phyloP scores from a whole-genome alignment of 2,329 filamentous ascomycete species.

The Penicillium sp. region DNA sequence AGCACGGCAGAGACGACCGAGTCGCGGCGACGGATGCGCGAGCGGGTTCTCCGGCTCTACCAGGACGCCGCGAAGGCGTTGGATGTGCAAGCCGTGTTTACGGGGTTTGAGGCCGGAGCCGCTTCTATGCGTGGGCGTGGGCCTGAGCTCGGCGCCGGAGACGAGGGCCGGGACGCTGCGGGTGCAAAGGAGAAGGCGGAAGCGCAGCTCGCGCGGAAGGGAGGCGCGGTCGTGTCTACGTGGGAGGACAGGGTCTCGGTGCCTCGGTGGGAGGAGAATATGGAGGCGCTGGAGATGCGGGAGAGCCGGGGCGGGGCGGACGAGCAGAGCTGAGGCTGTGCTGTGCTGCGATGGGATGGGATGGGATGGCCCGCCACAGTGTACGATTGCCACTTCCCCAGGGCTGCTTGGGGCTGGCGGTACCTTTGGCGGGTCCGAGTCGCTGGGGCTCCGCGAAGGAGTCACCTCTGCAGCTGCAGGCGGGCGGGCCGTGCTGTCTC shows the following conservation, averaged over 20 bases:
- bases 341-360: background rate
- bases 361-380: too few species aligned
- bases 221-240: conserved; percentile 27
- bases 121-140: conserved; percentile 31
- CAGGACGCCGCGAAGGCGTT: conserved; percentile 58
- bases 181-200: conserved; percentile 29
- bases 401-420: too few species aligned
- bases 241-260: conserved; percentile 36
- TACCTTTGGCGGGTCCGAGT: too few species aligned
- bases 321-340: conserved; percentile 23
- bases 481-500: conserved; percentile 8
- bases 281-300: conserved; percentile 38
- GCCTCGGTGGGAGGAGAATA: conserved; percentile 40
- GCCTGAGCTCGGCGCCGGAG: conserved; percentile 10
- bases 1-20: conserved; percentile 10
- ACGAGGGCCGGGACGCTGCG: conserved; percentile 3
- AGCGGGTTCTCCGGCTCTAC: conserved; percentile 34
- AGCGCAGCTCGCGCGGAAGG: conserved; percentile 26
- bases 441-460: too few species aligned
- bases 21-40: conserved; percentile 40
- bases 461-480: too few species aligned
- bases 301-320: conserved; percentile 13
- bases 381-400: too few species aligned
- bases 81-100: conserved; percentile 62
- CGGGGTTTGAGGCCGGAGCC: conserved; percentile 37